Evolutionary conservation across 2,329 filamentous ascomycete species (phyloP).

Genomic region (Xylaria polymorpha): DNA sequence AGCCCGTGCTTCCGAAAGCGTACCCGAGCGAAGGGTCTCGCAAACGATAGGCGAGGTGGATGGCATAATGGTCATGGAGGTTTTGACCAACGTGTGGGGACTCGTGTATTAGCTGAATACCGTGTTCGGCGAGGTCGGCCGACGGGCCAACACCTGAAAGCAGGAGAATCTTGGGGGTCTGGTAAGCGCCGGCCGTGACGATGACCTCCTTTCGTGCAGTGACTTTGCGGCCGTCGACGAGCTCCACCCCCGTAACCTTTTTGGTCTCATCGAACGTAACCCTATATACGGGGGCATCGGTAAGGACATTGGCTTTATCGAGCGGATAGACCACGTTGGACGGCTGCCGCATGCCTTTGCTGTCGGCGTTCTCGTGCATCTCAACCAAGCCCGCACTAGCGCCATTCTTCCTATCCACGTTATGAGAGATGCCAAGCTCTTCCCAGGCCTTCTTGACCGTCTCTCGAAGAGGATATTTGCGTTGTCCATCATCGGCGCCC

Average conservation of each 20-base stretch:
- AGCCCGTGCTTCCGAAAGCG: slow-evolving; percentile 11
- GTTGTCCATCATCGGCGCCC: slow-evolving; percentile 7
- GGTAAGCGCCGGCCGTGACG: slow-evolving; percentile 8
- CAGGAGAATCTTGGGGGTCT: slow-evolving; percentile 16
- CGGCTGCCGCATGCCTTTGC: slow-evolving; percentile 13
- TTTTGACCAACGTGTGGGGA: slow-evolving; percentile 6
- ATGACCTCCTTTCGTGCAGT: slow-evolving; percentile 16
- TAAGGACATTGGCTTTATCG: slow-evolving; percentile 37
- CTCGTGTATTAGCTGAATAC: neutral
- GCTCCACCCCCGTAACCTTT: slow-evolving; percentile 43
- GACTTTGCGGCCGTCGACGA: slow-evolving; percentile 6
- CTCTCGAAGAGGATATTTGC: slow-evolving; percentile 11
- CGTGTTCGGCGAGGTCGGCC: slow-evolving; percentile 6
- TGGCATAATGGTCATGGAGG: slow-evolving; percentile 13
- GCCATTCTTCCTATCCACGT: slow-evolving; percentile 8
- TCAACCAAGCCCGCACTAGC: slow-evolving; percentile 7
- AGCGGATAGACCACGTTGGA: slow-evolving; percentile 31
- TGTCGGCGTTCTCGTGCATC: slow-evolving; percentile 13
- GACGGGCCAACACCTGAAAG: slow-evolving; percentile 26
- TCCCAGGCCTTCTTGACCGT: slow-evolving; percentile 13
- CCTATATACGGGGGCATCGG: slow-evolving; percentile 35
- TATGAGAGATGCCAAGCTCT: slow-evolving; percentile 8
- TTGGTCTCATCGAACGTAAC: slow-evolving; percentile 12
- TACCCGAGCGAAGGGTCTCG: slow-evolving; percentile 14
- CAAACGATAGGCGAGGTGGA: slow-evolving; percentile 15